A percentile compares a stretch with the other conserved stretches of the same genome.
These are phyloP conservation scores for Caulochytrium protostelioides DNA, from an alignment of 371 early-diverging fungal species.

Conservation along the genomic window DNA sequence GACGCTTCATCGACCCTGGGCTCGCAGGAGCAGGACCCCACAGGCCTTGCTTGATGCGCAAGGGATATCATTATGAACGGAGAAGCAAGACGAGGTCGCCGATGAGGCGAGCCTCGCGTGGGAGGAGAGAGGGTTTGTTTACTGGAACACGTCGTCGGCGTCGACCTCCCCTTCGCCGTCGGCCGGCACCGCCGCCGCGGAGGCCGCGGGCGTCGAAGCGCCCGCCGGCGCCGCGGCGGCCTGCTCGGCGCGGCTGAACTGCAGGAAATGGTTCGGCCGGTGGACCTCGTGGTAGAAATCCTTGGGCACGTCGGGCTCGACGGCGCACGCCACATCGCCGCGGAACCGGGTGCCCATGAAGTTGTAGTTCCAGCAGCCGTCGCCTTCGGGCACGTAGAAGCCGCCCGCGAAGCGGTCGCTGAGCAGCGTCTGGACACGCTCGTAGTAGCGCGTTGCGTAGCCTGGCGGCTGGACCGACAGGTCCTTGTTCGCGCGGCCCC, in stretches of 20 bases:
- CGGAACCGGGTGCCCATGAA: slow-evolving; percentile 83
- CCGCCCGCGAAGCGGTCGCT: slow-evolving; percentile 86
- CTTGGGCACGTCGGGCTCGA: slow-evolving; percentile 76
- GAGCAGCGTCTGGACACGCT: slow-evolving; percentile 84
- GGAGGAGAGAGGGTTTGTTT: background rate
- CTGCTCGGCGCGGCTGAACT: slow-evolving; percentile 70
- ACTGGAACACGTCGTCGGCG: background rate
- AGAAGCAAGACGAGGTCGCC: background rate
- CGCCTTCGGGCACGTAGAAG: slow-evolving; percentile 88
- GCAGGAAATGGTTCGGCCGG: slow-evolving; percentile 84
- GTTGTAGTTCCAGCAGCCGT: slow-evolving; percentile 88
- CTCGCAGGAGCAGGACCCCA: background rate
- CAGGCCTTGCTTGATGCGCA: too few relatives aligned
- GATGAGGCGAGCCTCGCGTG: background rate
- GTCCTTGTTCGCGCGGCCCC: slow-evolving; percentile 53
- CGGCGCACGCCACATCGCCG: slow-evolving; percentile 69
- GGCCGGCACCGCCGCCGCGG: background rate
- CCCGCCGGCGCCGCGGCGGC: slow-evolving; percentile 15
- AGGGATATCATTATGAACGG: too few relatives aligned
- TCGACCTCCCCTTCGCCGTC: background rate
- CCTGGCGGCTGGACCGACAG: slow-evolving; percentile 53
- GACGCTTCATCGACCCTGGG: background rate
- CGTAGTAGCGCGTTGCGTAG: slow-evolving; percentile 66
- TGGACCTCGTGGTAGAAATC: slow-evolving; percentile 92
- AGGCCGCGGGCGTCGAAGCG: too few relatives aligned